phyloP scores from a whole-genome alignment of 1,284 basidiomycete genomes.

The Kalmanozyma brasiliensis region DNA sequence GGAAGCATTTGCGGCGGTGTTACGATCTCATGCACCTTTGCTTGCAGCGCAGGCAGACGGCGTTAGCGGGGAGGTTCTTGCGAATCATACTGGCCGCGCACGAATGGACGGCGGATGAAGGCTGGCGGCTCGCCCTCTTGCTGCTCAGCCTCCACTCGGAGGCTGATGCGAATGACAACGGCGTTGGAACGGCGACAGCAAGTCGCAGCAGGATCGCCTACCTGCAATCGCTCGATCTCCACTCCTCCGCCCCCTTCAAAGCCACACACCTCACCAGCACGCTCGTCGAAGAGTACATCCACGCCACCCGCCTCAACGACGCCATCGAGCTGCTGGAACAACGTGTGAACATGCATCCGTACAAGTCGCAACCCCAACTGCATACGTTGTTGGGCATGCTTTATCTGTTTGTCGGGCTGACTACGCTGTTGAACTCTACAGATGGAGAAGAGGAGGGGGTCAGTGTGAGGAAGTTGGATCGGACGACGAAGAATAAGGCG shows the following conservation, averaged over 20 bases:
- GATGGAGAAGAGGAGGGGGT: not conserved
- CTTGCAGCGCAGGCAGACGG: conserved; percentile 13
- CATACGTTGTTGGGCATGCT: conserved; percentile 30
- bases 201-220: conserved; percentile 10
- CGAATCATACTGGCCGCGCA: conserved; percentile 21
- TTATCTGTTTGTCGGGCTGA: conserved; percentile 29
- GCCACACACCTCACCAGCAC: conserved; percentile 7
- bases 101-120: conserved; percentile 28
- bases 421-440: conserved; percentile 7
- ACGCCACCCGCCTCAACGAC: conserved; percentile 7
- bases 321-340: conserved; percentile 36
- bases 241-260: conserved; percentile 19
- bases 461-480: conserved; percentile 16
- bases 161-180: not conserved
- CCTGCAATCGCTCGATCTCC: conserved; percentile 15
- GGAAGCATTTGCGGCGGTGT: conserved; percentile 23
- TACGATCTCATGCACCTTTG: conserved; percentile 26
- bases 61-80: conserved; percentile 16
- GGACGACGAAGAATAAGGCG: conserved; percentile 18
- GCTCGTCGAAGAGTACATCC: conserved; percentile 26
- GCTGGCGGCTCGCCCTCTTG: conserved; percentile 10
- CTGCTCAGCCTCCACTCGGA: not conserved
- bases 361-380: conserved; percentile 20
- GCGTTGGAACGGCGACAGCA: not conserved
- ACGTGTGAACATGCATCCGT: conserved; percentile 29